Base-by-base conservation (phyloP, 805 yeast genomes). In the Saturnispora saitoi region DNA sequence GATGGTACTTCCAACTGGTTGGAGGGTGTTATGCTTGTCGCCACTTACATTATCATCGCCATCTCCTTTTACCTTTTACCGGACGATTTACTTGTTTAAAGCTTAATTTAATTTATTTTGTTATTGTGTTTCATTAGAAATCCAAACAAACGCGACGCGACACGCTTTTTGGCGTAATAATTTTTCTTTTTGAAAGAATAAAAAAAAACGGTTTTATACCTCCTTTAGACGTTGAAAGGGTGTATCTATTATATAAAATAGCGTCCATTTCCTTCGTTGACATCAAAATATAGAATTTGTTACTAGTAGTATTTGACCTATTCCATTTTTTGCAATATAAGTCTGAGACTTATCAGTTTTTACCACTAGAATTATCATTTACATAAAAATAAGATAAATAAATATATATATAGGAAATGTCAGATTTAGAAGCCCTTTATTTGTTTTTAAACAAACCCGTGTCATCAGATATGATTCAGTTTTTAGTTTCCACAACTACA, bases 1-100 rank as follows among this genome's bases (percentile, higher is more conserved):
- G 99, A 93, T 63, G 99, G 99, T 50, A 95, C 88, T 65, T 80
- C 90, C 51, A 91, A 93, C 64, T 93, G 98, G 97, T 75, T 93
- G 48, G 99, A 93, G 71, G 99, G 99, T 48, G 88, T 83, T 34
- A 83, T 93, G 93, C 73, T 93, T 56, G 64, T 93, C 49, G 81
- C 95, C 51, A 86, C 95, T 47, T 93, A 93, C 63, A 63, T 83
- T 50, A 83, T 93, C 49, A 82, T 89, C 48, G 96, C 95, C 2
- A 72, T 93, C 57, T 90, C 97, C 1, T 93, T 93, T 72, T 86
- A 75, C 70, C 86, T 78, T 65, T 86, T 88, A 60, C 99, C 99
- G 7, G 95, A 77, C 58, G 62, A 62, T 19, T 48, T 63, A 43
- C 64, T 61, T 12, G 45, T 46, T 14, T 55, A 42, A 43, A 26